Conservation (phyloP, 352 stramenopile genomes). For the Phytopythium boreale region DNA sequence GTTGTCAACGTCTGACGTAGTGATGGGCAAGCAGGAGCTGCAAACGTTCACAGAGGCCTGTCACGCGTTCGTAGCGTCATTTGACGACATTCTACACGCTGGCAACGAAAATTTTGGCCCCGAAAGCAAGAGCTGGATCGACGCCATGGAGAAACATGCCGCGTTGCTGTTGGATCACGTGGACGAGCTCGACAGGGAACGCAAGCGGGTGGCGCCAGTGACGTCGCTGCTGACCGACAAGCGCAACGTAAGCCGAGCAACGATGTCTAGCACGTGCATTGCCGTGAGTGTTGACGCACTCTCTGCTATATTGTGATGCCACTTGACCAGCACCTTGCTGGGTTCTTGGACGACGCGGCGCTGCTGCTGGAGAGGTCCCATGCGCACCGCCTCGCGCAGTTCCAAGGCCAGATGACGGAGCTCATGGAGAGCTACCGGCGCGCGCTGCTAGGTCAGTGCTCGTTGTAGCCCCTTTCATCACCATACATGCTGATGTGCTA, state of each 20-base stretch:
- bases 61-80: slow-evolving; percentile 7
- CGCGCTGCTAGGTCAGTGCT: slow-evolving; percentile 23
- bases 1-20: not conserved
- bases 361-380: slow-evolving; percentile 39
- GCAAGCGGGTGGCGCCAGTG: not conserved
- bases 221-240: slow-evolving; percentile 13
- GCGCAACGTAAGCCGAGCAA: slow-evolving; percentile 10
- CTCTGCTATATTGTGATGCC: not conserved
- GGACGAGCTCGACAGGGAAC: slow-evolving; percentile 2
- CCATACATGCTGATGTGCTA: not conserved
- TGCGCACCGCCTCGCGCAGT: slow-evolving; percentile 23
- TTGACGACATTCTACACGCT: not conserved
- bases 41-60: slow-evolving; percentile 10
- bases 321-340: slow-evolving; percentile 16
- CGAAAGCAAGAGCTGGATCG: too few relatives aligned
- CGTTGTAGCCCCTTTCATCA: not conserved
- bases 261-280: too few relatives aligned
- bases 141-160: not conserved
- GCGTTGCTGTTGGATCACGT: not conserved
- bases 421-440: slow-evolving; percentile 27
- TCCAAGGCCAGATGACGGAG: slow-evolving; percentile 25
- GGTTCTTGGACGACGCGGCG: slow-evolving; percentile 32
- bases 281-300: not conserved
- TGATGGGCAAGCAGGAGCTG: slow-evolving; percentile 13
- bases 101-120: not conserved